Conservation (phyloP, 176 grass and related monocot genomes). For the Oryza brachyantha region DNA sequence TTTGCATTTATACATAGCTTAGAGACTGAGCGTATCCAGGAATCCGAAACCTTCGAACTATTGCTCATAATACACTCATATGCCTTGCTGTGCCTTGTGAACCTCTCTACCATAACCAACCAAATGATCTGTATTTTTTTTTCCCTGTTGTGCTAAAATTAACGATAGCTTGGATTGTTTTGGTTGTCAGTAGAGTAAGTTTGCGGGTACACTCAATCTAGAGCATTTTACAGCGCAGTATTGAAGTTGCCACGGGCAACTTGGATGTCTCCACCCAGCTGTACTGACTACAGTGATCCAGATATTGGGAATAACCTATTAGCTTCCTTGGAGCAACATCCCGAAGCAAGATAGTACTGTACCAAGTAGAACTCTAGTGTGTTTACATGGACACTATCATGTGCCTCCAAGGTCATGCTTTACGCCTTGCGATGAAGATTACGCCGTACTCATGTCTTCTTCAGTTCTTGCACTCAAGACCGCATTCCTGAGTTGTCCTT, state of each 20-base stretch:
- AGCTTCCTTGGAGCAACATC: slow-evolving; percentile 20
- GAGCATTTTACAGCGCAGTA: background rate
- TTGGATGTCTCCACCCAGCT: background rate
- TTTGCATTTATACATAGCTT: slow-evolving; percentile 7
- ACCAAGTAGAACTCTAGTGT: background rate
- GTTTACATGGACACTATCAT: background rate
- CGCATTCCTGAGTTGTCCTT: background rate
- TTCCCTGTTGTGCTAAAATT: background rate
- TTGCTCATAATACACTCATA: background rate
- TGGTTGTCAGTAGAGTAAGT: background rate
- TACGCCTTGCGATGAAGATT: background rate
- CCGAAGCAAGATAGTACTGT: slow-evolving; percentile 36
- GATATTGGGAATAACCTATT: background rate
- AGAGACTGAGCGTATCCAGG: background rate
- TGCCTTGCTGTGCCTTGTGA: background rate
- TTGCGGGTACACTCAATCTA: background rate
- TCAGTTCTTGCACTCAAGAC: background rate
- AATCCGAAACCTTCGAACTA: background rate
- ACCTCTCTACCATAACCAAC: background rate
- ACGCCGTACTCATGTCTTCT: background rate
- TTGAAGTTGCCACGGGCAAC: background rate
- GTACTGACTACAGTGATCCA: slow-evolving; percentile 6
- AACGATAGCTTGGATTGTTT: background rate
- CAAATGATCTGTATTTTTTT: background rate
- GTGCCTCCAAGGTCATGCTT: background rate